These are phyloP conservation scores for Pogostemon cablin DNA, from an alignment of 257 asterid species.

Conservation along the genomic window DNA sequence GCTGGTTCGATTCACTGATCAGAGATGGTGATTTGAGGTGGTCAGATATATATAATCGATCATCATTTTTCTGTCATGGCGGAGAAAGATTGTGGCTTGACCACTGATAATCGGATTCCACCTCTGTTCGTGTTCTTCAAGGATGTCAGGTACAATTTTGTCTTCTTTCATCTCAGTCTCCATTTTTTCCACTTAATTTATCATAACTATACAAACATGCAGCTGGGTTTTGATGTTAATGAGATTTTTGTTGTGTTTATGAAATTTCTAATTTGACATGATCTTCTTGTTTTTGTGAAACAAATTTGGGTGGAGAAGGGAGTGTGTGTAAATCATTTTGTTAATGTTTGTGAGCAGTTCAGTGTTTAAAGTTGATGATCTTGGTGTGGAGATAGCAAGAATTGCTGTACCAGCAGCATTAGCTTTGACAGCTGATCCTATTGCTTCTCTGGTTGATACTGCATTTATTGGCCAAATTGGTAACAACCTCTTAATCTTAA, in stretches of 20 bases:
- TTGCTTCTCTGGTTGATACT: constrained; percentile 82
- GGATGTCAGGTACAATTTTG: constrained; percentile 40
- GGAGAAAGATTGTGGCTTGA: constrained; percentile 34
- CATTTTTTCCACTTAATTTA: background rate
- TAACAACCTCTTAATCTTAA: constrained; percentile 5
- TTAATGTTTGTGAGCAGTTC: constrained; percentile 43
- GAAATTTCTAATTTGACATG: background rate
- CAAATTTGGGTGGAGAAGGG: too few relatives aligned
- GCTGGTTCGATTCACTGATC: background rate
- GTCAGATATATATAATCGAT: background rate
- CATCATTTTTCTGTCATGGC: constrained; percentile 35
- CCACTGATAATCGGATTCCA: constrained; percentile 25
- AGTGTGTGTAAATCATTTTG: background rate
- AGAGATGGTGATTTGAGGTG: background rate
- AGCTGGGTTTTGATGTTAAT: background rate
- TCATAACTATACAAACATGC: background rate
- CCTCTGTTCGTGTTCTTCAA: constrained; percentile 44
- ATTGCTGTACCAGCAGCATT: constrained; percentile 76
- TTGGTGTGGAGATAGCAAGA: constrained; percentile 64
- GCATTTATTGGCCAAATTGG: constrained; percentile 90
- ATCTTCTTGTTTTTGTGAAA: background rate
- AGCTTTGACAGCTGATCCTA: constrained; percentile 84
- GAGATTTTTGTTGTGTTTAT: background rate
- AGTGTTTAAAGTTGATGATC: constrained; percentile 62
- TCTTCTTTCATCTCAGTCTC: background rate